Percentiles rank a stretch among this genome's conserved stretches.
Conservation (phyloP, 257 asterid genomes). For the Rubia yunnanensis region DNA sequence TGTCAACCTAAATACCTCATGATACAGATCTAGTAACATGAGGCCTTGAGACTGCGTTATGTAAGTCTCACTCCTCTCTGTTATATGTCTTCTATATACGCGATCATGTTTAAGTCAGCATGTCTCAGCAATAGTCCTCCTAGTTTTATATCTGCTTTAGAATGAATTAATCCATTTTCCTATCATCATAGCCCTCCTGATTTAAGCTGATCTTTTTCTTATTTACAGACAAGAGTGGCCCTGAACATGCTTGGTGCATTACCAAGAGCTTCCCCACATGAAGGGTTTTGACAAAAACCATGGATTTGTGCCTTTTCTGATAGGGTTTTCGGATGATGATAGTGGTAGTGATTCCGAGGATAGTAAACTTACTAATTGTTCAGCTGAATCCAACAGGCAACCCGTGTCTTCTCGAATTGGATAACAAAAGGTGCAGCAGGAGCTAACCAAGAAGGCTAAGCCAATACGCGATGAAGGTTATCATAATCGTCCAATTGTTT, state of each 20-base stretch:
- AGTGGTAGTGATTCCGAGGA: slow-evolving; percentile 36
- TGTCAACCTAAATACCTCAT: too few relatives aligned
- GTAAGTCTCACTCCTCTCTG: background rate
- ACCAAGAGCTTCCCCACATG: slow-evolving; percentile 19
- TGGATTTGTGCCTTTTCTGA: slow-evolving; percentile 42
- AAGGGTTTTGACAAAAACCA: slow-evolving; percentile 29
- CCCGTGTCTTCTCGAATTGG: slow-evolving; percentile 20
- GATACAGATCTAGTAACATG: background rate
- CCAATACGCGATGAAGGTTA: slow-evolving; percentile 12
- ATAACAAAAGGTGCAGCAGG: slow-evolving; percentile 16
- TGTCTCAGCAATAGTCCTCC: background rate
- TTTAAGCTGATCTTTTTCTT: background rate
- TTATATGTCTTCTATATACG: background rate
- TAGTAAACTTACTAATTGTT: slow-evolving; percentile 12
- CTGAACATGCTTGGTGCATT: slow-evolving; percentile 18
- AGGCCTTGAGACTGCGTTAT: background rate
- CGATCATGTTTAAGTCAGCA: background rate
- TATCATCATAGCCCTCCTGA: background rate
- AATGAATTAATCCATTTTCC: background rate
- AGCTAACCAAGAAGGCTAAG: slow-evolving; percentile 15
- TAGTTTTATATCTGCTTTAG: background rate
- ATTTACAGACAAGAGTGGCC: slow-evolving; percentile 12
- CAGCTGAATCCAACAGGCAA: slow-evolving; percentile 18
- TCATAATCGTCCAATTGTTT: slow-evolving; percentile 16
- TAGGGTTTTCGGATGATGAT: slow-evolving; percentile 47